Conservation (phyloP, 768 basidiomycete genomes). For the Phylloporus sp. region DNA sequence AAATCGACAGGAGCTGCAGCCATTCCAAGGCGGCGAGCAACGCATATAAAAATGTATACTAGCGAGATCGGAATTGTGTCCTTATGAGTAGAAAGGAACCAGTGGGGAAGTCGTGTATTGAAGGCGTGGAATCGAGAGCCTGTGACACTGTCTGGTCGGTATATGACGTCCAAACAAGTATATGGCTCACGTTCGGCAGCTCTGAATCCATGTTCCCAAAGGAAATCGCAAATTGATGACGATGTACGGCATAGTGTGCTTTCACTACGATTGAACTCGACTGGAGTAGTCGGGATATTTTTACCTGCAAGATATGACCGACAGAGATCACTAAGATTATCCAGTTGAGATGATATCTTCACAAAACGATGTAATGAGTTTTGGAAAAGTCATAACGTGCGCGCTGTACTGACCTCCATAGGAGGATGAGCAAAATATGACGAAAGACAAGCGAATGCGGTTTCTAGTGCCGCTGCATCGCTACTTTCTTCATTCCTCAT, state of each 20-base stretch:
- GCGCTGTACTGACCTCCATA: constrained; percentile 35
- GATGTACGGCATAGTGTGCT: constrained; percentile 29
- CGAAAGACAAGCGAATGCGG: constrained; percentile 47
- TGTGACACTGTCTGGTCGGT: constrained; percentile 14
- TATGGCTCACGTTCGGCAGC: constrained; percentile 38
- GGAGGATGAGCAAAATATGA: constrained; percentile 48
- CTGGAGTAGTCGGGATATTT: constrained; percentile 27
- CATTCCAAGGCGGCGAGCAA: constrained; percentile 50
- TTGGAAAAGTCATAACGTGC: neutral
- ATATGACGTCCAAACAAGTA: neutral
- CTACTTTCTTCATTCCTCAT: constrained; percentile 8
- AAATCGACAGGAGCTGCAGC: constrained; percentile 52
- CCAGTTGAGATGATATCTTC: constrained; percentile 41
- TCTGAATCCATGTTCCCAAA: constrained; percentile 46
- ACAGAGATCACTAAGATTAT: constrained; percentile 39
- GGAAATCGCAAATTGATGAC: constrained; percentile 46
- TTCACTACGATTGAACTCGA: constrained; percentile 33
- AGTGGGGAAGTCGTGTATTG: constrained; percentile 57
- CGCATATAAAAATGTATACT: constrained; percentile 52
- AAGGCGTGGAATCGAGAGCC: constrained; percentile 40
- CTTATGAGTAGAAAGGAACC: constrained; percentile 48
- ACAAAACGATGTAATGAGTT: neutral
- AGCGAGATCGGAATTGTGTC: constrained; percentile 57
- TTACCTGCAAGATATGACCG: constrained; percentile 33
- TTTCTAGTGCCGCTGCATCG: constrained; percentile 36